Conservation (phyloP, 495 filamentous ascomycete species). For the Penicillium manginii region DNA sequence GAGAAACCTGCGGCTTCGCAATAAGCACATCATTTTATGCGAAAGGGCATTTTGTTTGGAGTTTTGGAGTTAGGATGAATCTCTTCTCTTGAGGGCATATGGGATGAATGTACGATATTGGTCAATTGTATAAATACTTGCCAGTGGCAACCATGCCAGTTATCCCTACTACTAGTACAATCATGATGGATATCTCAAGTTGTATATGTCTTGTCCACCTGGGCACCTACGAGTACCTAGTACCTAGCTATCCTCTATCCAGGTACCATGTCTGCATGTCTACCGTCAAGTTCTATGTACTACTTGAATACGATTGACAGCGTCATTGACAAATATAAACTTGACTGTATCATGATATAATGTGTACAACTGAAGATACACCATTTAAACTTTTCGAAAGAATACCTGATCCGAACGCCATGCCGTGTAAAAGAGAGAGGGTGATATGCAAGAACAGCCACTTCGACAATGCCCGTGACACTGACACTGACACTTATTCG, state of each 20-base stretch:
- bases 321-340: background rate
- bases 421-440: slow-evolving; percentile 25
- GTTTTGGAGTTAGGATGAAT: background rate
- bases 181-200: too few relatives aligned
- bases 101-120: background rate
- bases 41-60: background rate
- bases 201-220: too few relatives aligned
- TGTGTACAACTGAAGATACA: slow-evolving; percentile 25
- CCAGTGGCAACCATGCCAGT: too few relatives aligned
- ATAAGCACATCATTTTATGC: slow-evolving; percentile 13
- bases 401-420: slow-evolving; percentile 41
- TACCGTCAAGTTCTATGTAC: too few relatives aligned
- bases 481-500: slow-evolving; percentile 18
- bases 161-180: too few relatives aligned
- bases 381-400: slow-evolving; percentile 30
- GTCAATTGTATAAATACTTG: too few relatives aligned
- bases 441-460: slow-evolving; percentile 25
- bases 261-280: background rate
- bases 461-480: slow-evolving; percentile 9
- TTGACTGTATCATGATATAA: slow-evolving; percentile 15
- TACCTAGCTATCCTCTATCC: too few relatives aligned
- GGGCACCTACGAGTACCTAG: too few relatives aligned
- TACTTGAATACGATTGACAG: background rate
- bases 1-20: slow-evolving; percentile 12
- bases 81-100: slow-evolving; percentile 20